These are phyloP conservation scores for Daldinia grandis DNA, from an alignment of 495 filamentous ascomycete species.

Conservation along the genomic window DNA sequence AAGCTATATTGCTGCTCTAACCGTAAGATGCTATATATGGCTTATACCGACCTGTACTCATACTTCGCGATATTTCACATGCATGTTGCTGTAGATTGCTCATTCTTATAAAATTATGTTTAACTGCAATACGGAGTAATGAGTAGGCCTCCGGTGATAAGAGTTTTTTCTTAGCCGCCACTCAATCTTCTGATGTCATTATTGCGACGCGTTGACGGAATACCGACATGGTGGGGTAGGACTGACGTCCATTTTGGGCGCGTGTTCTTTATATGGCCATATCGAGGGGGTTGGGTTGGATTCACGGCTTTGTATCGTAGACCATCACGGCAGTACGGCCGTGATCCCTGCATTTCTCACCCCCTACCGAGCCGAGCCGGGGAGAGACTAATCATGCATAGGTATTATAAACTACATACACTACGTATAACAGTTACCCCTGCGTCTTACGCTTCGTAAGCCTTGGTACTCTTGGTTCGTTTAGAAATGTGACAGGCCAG, in stretches of 20 bases:
- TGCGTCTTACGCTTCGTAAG: slow-evolving; percentile 26
- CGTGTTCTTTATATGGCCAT: not conserved
- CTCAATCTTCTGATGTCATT: slow-evolving; percentile 6
- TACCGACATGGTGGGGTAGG: not conserved
- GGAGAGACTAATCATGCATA: slow-evolving; percentile 19
- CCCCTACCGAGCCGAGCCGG: slow-evolving; percentile 31
- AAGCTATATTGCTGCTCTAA: too few relatives aligned
- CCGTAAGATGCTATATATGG: too few relatives aligned
- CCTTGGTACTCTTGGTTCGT: not conserved
- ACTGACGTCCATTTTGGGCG: not conserved
- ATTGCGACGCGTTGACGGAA: not conserved
- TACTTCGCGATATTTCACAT: too few relatives aligned
- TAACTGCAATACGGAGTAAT: too few relatives aligned
- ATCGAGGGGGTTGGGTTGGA: not conserved
- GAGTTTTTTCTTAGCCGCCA: not conserved
- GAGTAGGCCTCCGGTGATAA: not conserved
- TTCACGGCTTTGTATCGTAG: not conserved
- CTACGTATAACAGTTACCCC: slow-evolving; percentile 34
- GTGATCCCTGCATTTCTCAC: slow-evolving; percentile 6
- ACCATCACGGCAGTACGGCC: not conserved
- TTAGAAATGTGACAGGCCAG: not conserved
- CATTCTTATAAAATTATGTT: too few relatives aligned
- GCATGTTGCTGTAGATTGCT: too few relatives aligned
- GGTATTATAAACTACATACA: slow-evolving; percentile 4
- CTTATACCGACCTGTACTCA: too few relatives aligned